Evolutionary conservation across 2,329 filamentous ascomycete species (phyloP).

Genomic region (Elsinoe batatas): DNA sequence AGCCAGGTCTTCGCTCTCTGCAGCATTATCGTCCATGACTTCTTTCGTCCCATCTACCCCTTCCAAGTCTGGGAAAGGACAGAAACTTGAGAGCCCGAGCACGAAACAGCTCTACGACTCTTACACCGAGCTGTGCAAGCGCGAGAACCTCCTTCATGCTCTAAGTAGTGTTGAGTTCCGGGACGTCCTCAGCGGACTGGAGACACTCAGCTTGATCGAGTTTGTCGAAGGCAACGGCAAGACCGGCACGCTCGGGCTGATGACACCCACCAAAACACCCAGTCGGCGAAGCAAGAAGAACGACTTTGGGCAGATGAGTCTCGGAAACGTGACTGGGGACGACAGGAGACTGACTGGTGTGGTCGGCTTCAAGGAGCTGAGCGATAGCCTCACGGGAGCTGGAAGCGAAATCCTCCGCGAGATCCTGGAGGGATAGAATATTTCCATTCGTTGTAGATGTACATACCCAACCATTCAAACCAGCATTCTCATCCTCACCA

Average conservation of each 20-base stretch:
- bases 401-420: conserved; percentile 29
- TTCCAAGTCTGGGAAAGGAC: conserved; percentile 30
- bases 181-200: conserved; percentile 80
- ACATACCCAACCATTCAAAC: background rate
- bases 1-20: conserved; percentile 39
- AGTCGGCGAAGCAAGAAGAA: conserved; percentile 53
- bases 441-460: background rate
- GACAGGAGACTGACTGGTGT: conserved; percentile 41
- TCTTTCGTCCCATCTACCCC: conserved; percentile 27
- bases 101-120: conserved; percentile 76
- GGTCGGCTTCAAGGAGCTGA: conserved; percentile 28
- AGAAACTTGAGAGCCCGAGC: conserved; percentile 52
- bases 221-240: conserved; percentile 52
- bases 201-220: conserved; percentile 73
- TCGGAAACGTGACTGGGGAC: conserved; percentile 38
- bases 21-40: conserved; percentile 11
- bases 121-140: conserved; percentile 72
- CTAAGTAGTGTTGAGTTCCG: conserved; percentile 87
- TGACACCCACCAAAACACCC: conserved; percentile 59
- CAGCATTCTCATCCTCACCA: background rate
- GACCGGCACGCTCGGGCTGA: conserved; percentile 53
- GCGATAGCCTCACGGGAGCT: conserved; percentile 25
- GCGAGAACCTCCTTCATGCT: conserved; percentile 80
- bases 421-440: conserved; percentile 25
- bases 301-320: conserved; percentile 44